These are phyloP conservation scores for Nannizzia gypsea DNA, from an alignment of 2,329 filamentous ascomycete genomes.

Conservation along the genomic window DNA sequence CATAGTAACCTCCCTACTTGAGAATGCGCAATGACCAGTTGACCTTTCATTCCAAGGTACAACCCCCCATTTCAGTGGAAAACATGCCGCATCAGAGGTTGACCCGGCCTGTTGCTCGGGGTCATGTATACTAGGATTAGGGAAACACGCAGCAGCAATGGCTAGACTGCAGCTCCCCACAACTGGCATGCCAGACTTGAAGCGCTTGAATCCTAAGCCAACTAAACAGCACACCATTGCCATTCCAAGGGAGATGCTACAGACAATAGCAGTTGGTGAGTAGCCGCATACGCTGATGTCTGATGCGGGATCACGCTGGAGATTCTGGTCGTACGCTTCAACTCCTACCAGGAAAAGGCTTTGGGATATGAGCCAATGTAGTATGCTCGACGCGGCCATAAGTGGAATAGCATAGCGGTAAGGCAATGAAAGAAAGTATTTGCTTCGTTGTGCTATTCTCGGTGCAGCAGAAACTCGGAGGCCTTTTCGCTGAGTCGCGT, in stretches of 20 bases:
- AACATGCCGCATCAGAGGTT: background rate
- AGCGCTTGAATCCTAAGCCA: conserved; percentile 13
- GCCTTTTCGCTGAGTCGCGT: conserved; percentile 27
- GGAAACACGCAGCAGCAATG: background rate
- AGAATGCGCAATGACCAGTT: background rate
- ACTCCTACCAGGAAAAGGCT: conserved; percentile 29
- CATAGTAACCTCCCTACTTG: background rate
- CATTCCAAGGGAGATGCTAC: conserved; percentile 13
- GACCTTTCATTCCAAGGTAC: background rate
- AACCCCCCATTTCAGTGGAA: background rate
- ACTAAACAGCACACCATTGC: conserved; percentile 12
- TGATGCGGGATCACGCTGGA: conserved; percentile 9
- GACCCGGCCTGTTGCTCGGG: background rate
- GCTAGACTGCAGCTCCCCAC: conserved; percentile 24
- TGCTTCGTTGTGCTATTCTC: conserved; percentile 30
- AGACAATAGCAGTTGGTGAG: conserved; percentile 17
- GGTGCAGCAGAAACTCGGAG: conserved; percentile 30
- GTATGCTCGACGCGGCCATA: conserved; percentile 22
- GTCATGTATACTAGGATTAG: background rate
- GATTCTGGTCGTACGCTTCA: conserved; percentile 23
- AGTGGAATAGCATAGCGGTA: conserved; percentile 35
- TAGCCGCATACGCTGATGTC: conserved; percentile 16
- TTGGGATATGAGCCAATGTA: conserved; percentile 43
- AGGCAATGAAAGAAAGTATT: conserved; percentile 37
- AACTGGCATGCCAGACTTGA: conserved; percentile 20